A percentile compares a stretch with the other conserved stretches of the same genome.
These are phyloP conservation scores for Mimosa bimucronata DNA, from an alignment of 306 rosid species.

Conservation along the genomic window DNA sequence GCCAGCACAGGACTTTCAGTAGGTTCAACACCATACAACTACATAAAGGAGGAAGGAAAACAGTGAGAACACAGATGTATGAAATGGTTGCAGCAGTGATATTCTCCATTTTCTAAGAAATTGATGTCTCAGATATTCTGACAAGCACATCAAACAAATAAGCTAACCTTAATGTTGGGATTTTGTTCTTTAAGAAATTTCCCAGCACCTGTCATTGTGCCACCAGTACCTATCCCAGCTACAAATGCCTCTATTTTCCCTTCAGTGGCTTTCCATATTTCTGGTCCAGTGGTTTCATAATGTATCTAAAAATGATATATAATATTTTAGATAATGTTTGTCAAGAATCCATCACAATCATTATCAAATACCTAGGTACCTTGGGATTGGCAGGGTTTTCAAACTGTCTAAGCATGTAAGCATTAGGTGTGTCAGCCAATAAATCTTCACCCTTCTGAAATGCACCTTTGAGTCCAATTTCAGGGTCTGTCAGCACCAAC, in stretches of 20 bases:
- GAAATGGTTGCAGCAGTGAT: slow-evolving; percentile 13
- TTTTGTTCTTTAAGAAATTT: slow-evolving; percentile 80
- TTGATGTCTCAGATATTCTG: not conserved
- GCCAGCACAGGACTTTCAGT: slow-evolving; percentile 78
- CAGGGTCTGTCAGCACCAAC: slow-evolving; percentile 78
- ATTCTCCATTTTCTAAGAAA: slow-evolving; percentile 22
- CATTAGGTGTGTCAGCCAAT: slow-evolving; percentile 72
- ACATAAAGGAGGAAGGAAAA: slow-evolving; percentile 30
- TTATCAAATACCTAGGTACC: slow-evolving; percentile 45
- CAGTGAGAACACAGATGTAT: slow-evolving; percentile 24
- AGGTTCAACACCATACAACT: slow-evolving; percentile 83
- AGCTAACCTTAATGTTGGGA: slow-evolving; percentile 66
- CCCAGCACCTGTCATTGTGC: slow-evolving; percentile 83
- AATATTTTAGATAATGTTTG: slow-evolving; percentile 9
- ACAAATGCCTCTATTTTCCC: slow-evolving; percentile 73
- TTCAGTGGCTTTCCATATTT: slow-evolving; percentile 78
- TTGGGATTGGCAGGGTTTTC: slow-evolving; percentile 91
- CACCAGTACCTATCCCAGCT: slow-evolving; percentile 83
- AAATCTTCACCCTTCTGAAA: slow-evolving; percentile 86
- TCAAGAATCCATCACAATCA: slow-evolving; percentile 20
- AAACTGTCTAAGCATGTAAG: slow-evolving; percentile 78
- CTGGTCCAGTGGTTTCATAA: slow-evolving; percentile 89
- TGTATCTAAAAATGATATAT: slow-evolving; percentile 54
- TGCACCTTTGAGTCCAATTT: slow-evolving; percentile 84
- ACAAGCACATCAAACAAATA: not conserved